Evolutionary conservation across 768 basidiomycete species (phyloP).

Genomic region (Naganishia antarctica): DNA sequence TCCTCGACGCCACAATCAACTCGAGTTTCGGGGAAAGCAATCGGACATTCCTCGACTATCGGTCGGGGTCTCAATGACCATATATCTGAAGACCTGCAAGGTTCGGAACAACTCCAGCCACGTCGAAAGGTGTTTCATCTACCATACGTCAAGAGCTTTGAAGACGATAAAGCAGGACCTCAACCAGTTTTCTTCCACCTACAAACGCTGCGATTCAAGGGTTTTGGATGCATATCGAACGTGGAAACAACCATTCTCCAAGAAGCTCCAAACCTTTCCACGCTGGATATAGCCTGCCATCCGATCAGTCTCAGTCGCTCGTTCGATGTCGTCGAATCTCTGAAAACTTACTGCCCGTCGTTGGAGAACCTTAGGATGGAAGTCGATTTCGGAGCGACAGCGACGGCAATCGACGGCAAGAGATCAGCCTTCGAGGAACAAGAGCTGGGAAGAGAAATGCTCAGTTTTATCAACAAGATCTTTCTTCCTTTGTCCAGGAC

Average conservation of each 20-base stretch:
- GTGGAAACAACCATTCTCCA: background rate
- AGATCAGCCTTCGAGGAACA: background rate
- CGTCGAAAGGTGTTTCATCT: slow-evolving; percentile 4
- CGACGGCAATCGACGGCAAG: background rate
- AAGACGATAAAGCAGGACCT: background rate
- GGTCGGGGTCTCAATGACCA: no score
- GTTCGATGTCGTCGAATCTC: background rate
- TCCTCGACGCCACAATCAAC: background rate
- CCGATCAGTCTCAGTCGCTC: background rate
- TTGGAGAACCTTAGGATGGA: background rate
- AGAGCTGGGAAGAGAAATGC: background rate
- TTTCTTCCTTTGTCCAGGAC: background rate
- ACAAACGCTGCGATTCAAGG: background rate
- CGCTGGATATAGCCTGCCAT: background rate
- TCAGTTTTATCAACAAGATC: background rate
- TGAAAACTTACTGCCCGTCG: background rate
- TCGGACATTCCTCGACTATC: no score
- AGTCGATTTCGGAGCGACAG: background rate
- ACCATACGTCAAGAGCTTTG: background rate
- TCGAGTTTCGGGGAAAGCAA: no score
- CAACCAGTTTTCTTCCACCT: background rate
- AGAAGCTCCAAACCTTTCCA: background rate
- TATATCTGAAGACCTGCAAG: no score
- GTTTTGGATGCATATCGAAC: background rate
- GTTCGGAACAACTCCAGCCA: background rate